Evolutionary conservation across 176 grass and related monocot genomes (phyloP).

Genomic region (Otatea glauca): DNA sequence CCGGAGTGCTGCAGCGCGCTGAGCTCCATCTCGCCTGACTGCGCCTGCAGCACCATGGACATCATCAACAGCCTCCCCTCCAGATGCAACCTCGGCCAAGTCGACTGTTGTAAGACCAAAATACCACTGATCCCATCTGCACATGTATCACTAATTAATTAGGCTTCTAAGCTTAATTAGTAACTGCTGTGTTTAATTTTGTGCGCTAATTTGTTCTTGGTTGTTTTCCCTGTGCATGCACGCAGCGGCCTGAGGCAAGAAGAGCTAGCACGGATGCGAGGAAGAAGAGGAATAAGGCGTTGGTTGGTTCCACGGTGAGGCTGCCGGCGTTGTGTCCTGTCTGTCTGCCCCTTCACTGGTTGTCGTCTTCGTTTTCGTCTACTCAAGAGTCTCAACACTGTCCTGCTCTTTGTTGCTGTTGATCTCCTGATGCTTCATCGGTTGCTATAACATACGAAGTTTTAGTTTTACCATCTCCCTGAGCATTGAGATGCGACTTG

Average conservation of each 20-base stretch:
- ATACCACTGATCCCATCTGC: background rate
- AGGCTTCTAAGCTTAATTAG: background rate
- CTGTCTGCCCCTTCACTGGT: background rate
- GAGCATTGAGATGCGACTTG: background rate
- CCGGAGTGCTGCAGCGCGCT: slow-evolving; percentile 76
- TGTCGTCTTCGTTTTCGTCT: background rate
- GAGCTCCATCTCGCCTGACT: slow-evolving; percentile 53
- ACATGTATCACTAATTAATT: background rate
- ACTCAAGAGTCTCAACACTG: background rate
- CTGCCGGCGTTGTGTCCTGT: background rate
- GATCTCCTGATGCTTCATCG: background rate
- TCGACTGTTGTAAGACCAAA: slow-evolving; percentile 62
- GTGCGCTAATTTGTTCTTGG: background rate
- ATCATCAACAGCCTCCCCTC: slow-evolving; percentile 81
- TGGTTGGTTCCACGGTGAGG: background rate
- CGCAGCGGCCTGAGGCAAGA: slow-evolving; percentile 40
- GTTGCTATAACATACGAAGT: background rate
- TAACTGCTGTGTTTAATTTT: too few species aligned
- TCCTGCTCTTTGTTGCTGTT: background rate
- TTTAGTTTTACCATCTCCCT: background rate
- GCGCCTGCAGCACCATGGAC: slow-evolving; percentile 73
- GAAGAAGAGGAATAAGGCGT: background rate
- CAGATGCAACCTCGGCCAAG: slow-evolving; percentile 51
- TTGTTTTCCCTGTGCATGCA: background rate
- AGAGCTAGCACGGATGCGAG: too few species aligned